A percentile compares a stretch with the other conserved stretches of the same genome.
Conservation (phyloP, 495 filamentous ascomycete genomes). For the Neurospora terricola region DNA sequence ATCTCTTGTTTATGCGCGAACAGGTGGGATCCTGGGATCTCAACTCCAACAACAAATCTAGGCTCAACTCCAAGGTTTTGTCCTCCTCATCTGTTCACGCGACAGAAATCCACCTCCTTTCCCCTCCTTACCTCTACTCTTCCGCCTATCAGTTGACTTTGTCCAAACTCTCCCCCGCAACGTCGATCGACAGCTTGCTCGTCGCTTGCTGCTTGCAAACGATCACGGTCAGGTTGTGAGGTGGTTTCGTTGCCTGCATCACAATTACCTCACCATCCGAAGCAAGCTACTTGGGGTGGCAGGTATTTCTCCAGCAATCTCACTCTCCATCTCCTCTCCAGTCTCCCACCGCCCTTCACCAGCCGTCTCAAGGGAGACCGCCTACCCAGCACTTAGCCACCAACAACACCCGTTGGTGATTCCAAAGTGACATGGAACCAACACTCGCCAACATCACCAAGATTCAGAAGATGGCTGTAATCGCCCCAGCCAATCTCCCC, state of each 20-base stretch:
- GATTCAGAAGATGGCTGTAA: neutral
- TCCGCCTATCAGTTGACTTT: neutral
- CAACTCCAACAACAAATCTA: neutral
- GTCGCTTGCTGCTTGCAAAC: neutral
- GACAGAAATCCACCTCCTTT: neutral
- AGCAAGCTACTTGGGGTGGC: neutral
- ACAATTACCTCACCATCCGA: neutral
- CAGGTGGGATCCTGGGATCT: neutral
- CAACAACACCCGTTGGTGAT: neutral
- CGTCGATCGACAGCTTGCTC: neutral
- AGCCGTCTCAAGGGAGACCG: neutral
- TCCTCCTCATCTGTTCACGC: neutral
- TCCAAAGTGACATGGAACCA: neutral
- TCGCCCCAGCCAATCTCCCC: neutral
- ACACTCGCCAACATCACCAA: neutral
- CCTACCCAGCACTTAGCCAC: neutral
- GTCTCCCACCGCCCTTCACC: neutral
- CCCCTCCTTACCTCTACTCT: neutral
- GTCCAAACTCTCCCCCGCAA: neutral
- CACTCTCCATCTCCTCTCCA: neutral
- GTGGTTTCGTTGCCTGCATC: neutral
- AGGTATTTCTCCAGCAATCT: neutral
- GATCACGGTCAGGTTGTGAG: neutral
- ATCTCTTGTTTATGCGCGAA: neutral
- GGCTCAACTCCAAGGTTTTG: neutral